Conservation (phyloP, 768 basidiomycete genomes). For the Lactifluus volemus region DNA sequence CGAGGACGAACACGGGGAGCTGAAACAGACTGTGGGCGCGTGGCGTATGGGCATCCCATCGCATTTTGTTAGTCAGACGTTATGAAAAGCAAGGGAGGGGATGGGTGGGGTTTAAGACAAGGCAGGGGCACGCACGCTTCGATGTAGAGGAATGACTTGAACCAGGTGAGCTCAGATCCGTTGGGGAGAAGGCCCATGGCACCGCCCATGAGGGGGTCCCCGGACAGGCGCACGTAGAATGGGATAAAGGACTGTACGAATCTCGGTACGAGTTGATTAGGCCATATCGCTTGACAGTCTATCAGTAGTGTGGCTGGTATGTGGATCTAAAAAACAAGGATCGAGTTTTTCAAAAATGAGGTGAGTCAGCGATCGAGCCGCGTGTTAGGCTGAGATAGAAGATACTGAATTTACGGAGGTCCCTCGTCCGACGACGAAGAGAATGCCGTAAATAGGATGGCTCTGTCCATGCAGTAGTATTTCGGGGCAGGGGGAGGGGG, state of each 20-base stretch:
- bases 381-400: too few relatives aligned
- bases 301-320: slow-evolving; percentile 59
- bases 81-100: too few relatives aligned
- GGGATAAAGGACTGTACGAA: slow-evolving; percentile 36
- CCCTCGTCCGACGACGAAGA: background rate
- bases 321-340: slow-evolving; percentile 40
- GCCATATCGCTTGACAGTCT: slow-evolving; percentile 64
- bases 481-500: too few relatives aligned
- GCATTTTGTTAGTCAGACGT: background rate
- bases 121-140: slow-evolving; percentile 42
- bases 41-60: too few relatives aligned
- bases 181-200: slow-evolving; percentile 35
- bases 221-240: slow-evolving; percentile 48
- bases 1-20: slow-evolving; percentile 70
- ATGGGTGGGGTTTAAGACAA: too few relatives aligned
- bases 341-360: background rate
- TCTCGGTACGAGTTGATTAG: slow-evolving; percentile 40
- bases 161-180: slow-evolving; percentile 40
- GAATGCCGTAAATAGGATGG: background rate
- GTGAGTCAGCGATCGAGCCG: background rate
- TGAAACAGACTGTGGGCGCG: slow-evolving; percentile 47
- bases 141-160: slow-evolving; percentile 50
- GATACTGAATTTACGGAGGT: too few relatives aligned
- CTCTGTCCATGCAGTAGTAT: too few relatives aligned
- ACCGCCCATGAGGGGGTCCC: slow-evolving; percentile 59